Evolutionary conservation across 108 stramenopile genomes (phyloP).

Genomic region (Pseudonitzschia pungens): DNA sequence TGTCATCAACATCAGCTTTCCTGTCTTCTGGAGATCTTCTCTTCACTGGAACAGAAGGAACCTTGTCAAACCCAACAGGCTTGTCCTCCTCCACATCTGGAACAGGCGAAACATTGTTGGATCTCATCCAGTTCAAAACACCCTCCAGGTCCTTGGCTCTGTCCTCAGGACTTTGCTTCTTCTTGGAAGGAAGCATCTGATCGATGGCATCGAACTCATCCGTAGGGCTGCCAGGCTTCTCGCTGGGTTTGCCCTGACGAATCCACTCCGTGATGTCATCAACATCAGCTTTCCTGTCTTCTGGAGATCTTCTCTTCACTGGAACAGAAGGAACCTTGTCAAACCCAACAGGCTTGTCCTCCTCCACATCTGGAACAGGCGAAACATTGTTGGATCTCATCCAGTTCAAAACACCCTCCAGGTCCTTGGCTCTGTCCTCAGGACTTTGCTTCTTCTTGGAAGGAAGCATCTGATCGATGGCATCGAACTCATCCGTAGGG

Average conservation of each 20-base stretch:
- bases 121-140: constrained; percentile 32
- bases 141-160: constrained; percentile 21
- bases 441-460: constrained; percentile 14
- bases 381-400: constrained; percentile 14
- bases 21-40: constrained; percentile 19
- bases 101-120: constrained; percentile 11
- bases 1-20: constrained; percentile 19
- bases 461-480: constrained; percentile 33
- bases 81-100: background rate
- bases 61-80: constrained; percentile 19
- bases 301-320: constrained; percentile 10
- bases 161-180: constrained; percentile 22
- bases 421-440: constrained; percentile 29
- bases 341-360: constrained; percentile 1
- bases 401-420: constrained; percentile 13
- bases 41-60: constrained; percentile 24
- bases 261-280: constrained; percentile 24
- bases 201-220: constrained; percentile 9
- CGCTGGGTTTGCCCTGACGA: constrained; percentile 1
- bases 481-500: constrained; percentile 23
- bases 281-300: constrained; percentile 15
- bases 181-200: constrained; percentile 32
- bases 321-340: constrained; percentile 22
- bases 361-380: background rate
- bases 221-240: constrained; percentile 6